phyloP scores from a whole-genome alignment of 495 filamentous ascomycete genomes.

The Aspergillus carlsbadensis region DNA sequence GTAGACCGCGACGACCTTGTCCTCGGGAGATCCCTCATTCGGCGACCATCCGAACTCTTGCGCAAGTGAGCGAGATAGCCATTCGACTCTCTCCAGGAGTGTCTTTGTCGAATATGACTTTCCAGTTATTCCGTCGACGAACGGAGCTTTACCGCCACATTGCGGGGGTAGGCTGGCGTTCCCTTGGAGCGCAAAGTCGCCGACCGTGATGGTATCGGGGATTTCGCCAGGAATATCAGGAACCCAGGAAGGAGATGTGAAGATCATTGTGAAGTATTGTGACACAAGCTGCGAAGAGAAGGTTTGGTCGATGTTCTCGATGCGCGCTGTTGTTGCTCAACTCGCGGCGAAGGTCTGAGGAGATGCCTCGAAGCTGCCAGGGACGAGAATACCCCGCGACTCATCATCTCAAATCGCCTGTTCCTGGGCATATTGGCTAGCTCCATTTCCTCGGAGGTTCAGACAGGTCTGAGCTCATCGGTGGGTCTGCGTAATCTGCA shows the following conservation, averaged over 20 bases:
- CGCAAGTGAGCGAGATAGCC: conserved; percentile 8
- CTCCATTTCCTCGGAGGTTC: too few species aligned
- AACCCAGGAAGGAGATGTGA: conserved; percentile 12
- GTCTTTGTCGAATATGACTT: conserved; percentile 6
- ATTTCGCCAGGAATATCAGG: conserved; percentile 12
- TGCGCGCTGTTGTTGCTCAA: neutral
- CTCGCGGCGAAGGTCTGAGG: neutral
- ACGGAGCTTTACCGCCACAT: conserved; percentile 5
- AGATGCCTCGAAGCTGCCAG: too few species aligned
- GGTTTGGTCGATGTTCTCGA: neutral
- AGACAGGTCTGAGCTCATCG: too few species aligned
- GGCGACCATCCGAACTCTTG: conserved; percentile 15
- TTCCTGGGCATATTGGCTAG: too few species aligned
- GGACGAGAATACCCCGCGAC: too few species aligned
- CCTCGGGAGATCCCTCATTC: conserved; percentile 21
- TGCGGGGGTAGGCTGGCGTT: conserved; percentile 8
- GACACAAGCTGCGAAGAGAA: neutral
- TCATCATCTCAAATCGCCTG: too few species aligned
- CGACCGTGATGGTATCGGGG: conserved; percentile 14
- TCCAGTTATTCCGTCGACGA: conserved; percentile 12
- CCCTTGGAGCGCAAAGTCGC: conserved; percentile 13
- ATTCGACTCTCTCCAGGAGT: conserved; percentile 7
- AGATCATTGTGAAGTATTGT: conserved; percentile 8
- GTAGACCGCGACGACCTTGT: conserved; percentile 48
- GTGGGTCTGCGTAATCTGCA: too few species aligned